A percentile compares a stretch with the other conserved stretches of the same genome.
These are phyloP conservation scores for Zasmidium angulare DNA, from an alignment of 2,329 filamentous ascomycete species.

Conservation along the genomic window DNA sequence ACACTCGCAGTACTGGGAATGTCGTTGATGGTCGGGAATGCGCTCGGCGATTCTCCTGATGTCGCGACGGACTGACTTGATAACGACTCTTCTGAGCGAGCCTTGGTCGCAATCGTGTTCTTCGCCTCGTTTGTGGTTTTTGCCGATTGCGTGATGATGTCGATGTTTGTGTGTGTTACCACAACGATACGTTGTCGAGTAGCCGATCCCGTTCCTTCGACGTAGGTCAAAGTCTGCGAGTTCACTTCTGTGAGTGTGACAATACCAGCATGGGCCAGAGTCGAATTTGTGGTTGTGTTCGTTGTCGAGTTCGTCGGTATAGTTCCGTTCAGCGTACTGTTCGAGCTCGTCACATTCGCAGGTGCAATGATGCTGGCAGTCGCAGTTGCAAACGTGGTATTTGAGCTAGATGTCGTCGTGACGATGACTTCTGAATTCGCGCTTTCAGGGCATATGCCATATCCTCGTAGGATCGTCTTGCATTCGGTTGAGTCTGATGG, in stretches of 20 bases:
- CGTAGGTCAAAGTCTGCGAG: conserved; percentile 13
- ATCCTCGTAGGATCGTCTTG: conserved; percentile 15
- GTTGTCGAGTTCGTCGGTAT: background rate
- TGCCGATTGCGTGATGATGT: background rate
- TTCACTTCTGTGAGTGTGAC: background rate
- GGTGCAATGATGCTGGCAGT: background rate
- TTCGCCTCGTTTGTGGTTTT: background rate
- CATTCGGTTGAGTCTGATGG: conserved; percentile 16
- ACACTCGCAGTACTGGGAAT: background rate
- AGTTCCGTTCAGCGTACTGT: background rate
- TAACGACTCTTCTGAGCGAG: background rate
- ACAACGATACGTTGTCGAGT: conserved; percentile 7
- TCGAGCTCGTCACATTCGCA: background rate
- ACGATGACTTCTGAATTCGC: background rate
- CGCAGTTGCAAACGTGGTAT: background rate
- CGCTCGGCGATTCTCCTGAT: background rate
- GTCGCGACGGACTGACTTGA: conserved; percentile 1
- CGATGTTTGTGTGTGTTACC: conserved; percentile 12
- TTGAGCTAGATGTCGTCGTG: too few species aligned
- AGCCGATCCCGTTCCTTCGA: conserved; percentile 7
- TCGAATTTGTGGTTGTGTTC: background rate
- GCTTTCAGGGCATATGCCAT: conserved; percentile 14
- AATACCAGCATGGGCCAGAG: background rate
- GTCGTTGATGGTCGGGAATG: conserved; percentile 1
- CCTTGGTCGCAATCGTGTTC: background rate